Percentiles rank a stretch among this genome's conserved stretches.
Evolutionary conservation across 1,284 basidiomycete species (phyloP).

Genomic region (Cryptococcus amylolentus): DNA sequence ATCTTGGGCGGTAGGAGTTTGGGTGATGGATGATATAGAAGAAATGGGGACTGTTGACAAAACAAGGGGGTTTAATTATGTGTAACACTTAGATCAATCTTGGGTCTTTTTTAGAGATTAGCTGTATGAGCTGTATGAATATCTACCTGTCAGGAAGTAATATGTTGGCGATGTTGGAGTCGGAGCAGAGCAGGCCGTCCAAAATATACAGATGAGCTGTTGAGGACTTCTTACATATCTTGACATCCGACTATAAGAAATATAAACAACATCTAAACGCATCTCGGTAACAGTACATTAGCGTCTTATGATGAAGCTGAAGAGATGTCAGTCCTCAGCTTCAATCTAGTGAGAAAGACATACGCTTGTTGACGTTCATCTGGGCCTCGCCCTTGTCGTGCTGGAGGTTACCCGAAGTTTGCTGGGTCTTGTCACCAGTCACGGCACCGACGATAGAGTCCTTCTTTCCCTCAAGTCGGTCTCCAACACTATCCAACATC

Average conservation of each 20-base stretch:
- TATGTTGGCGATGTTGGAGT: no score
- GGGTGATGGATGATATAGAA: not conserved
- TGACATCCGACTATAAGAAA: no score
- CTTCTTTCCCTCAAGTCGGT: constrained; percentile 63
- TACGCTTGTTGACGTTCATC: constrained; percentile 35
- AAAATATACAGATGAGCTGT: no score
- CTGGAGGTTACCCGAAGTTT: constrained; percentile 55
- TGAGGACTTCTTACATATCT: no score
- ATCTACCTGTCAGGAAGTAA: no score
- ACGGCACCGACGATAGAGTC: constrained; percentile 63
- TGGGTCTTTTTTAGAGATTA: not conserved
- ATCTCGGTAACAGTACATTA: no score
- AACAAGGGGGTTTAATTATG: not conserved
- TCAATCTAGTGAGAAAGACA: constrained; percentile 2
- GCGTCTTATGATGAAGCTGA: no score
- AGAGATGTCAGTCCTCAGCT: no score
- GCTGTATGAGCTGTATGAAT: not conserved
- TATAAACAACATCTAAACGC: no score
- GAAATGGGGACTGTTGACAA: no score
- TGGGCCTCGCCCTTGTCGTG: constrained; percentile 58
- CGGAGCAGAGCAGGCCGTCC: no score
- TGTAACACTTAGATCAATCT: not conserved
- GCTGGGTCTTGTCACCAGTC: constrained; percentile 62
- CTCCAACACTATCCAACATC: constrained; percentile 44
- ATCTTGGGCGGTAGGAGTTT: not conserved